Conservation (phyloP, 305 asterid genomes). For the Solanum chacoense region DNA sequence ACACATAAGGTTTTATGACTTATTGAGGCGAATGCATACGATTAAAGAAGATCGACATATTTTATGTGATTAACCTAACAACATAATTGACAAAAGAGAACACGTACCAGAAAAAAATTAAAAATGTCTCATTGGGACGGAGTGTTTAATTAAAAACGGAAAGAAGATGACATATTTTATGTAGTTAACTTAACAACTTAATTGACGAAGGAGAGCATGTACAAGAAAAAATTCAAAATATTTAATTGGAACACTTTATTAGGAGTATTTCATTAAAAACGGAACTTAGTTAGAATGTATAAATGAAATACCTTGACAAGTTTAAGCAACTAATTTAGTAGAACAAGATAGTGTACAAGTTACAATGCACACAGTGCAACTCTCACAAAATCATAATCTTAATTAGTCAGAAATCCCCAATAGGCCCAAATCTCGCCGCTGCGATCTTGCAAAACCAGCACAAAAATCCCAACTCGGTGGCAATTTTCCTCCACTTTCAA, state of each 20-base stretch:
- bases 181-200: too few species aligned
- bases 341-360: neutral
- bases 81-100: neutral
- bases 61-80: neutral
- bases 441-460: neutral
- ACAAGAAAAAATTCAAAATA: neutral
- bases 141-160: too few species aligned
- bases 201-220: neutral
- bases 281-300: neutral
- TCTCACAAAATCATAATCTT: neutral
- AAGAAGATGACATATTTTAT: too few species aligned
- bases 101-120: neutral
- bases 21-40: neutral
- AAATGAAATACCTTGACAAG: neutral
- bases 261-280: neutral
- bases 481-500: neutral
- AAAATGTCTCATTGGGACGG: neutral
- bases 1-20: neutral
- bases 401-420: neutral
- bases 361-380: neutral
- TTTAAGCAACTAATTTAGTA: too few species aligned
- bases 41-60: neutral
- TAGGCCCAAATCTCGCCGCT: neutral
- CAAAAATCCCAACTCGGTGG: neutral
- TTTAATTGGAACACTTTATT: neutral